A percentile compares a stretch with the other conserved stretches of the same genome.
These are phyloP conservation scores for Penicillium verrucosum DNA, from an alignment of 2,329 filamentous ascomycete species.

Conservation along the genomic window DNA sequence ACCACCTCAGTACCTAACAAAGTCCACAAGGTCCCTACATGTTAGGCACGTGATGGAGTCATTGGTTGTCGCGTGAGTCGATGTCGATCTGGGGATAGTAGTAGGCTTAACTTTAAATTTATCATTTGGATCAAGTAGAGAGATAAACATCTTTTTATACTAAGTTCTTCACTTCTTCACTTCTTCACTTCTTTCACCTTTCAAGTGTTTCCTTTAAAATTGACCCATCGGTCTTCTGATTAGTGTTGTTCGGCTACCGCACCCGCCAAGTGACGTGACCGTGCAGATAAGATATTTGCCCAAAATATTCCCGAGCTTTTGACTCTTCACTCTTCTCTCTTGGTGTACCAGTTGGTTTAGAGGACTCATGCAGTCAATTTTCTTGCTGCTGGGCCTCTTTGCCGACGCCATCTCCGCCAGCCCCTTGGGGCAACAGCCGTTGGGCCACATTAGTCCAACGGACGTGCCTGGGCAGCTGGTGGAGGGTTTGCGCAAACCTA, in stretches of 20 bases:
- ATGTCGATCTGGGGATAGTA: not conserved
- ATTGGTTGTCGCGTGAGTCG: not conserved
- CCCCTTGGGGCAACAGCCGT: conserved; percentile 15
- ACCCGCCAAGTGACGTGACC: conserved; percentile 5
- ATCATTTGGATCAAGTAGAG: not conserved
- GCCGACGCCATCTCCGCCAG: conserved; percentile 14
- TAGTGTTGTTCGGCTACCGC: not conserved
- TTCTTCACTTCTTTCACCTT: not conserved
- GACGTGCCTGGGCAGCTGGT: not conserved
- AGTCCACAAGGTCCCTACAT: not conserved
- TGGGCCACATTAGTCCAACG: not conserved
- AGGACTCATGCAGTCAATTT: conserved; percentile 17
- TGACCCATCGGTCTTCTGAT: not conserved
- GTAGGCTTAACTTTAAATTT: not conserved
- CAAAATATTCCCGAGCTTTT: not conserved
- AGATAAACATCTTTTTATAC: not conserved
- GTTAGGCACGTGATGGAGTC: not conserved
- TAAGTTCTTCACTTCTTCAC: not conserved
- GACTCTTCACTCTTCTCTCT: not conserved
- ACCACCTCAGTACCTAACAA: not conserved
- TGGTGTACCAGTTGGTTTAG: not conserved
- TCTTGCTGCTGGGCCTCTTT: conserved; percentile 16
- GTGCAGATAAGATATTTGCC: conserved; percentile 1
- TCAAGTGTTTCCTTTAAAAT: not conserved
- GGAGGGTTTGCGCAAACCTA: not conserved